A percentile compares a stretch with the other conserved stretches of the same genome.
Evolutionary conservation across 2,329 filamentous ascomycete species (phyloP).

Genomic region (Arthroderma sp.): DNA sequence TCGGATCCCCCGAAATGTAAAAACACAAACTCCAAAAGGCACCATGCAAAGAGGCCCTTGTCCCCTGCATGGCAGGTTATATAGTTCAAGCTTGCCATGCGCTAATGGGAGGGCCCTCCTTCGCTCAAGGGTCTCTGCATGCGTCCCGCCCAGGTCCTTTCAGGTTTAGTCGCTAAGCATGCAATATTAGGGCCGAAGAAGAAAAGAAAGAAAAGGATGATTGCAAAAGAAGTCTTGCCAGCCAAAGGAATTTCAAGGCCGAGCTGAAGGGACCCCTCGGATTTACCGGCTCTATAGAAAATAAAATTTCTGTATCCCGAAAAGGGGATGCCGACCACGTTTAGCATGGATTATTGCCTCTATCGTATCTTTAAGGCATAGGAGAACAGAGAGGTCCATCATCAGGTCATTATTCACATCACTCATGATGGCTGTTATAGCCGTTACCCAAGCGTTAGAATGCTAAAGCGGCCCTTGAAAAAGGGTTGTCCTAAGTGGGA

Average conservation of each 20-base stretch:
- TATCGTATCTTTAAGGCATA: slow-evolving; percentile 11
- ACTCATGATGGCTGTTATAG: too few species aligned
- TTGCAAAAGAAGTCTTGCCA: too few species aligned
- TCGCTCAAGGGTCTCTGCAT: neutral
- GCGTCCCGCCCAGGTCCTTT: neutral
- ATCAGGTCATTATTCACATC: neutral
- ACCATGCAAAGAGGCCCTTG: neutral
- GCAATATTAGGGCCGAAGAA: neutral
- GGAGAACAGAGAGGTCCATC: neutral
- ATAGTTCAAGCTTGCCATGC: neutral
- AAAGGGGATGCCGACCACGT: neutral
- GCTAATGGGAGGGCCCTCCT: neutral
- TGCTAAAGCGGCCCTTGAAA: too few species aligned
- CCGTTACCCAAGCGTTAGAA: too few species aligned
- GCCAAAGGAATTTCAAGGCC: neutral
- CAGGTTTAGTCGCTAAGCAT: neutral
- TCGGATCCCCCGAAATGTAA: neutral
- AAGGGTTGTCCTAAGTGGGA: too few species aligned
- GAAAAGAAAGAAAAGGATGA: neutral
- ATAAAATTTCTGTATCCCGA: neutral
- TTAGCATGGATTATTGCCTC: slow-evolving; percentile 6
- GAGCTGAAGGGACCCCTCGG: neutral
- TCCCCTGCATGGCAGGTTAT: neutral
- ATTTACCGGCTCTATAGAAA: too few species aligned
- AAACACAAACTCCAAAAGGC: neutral